These are phyloP conservation scores for Plectosphaerella plurivora DNA, from an alignment of 2,329 filamentous ascomycete genomes.

Conservation along the genomic window DNA sequence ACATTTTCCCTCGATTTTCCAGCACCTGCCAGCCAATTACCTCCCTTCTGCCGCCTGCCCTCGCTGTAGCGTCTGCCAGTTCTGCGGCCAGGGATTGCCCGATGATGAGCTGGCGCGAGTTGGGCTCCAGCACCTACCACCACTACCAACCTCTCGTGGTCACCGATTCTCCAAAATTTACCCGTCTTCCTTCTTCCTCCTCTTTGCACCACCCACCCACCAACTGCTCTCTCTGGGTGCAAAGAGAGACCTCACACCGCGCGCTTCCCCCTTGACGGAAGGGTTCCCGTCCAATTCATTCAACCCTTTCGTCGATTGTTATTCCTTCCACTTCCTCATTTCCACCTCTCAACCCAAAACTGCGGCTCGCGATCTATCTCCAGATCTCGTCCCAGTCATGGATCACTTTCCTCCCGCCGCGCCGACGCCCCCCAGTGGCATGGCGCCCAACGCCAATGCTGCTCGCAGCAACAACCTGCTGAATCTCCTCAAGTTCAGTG, in stretches of 20 bases:
- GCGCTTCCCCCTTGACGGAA: constrained; percentile 7
- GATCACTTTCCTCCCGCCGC: constrained; percentile 41
- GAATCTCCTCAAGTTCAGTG: constrained; percentile 59
- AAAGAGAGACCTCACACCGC: too few relatives aligned
- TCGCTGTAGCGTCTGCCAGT: not conserved
- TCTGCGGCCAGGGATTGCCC: not conserved
- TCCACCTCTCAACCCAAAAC: constrained; percentile 4
- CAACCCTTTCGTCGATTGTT: constrained; percentile 7
- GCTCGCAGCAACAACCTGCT: constrained; percentile 53
- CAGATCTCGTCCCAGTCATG: constrained; percentile 17
- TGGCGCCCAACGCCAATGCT: constrained; percentile 21
- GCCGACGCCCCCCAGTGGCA: constrained; percentile 40
- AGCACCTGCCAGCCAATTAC: not conserved
- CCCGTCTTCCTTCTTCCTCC: not conserved
- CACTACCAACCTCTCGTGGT: constrained; percentile 1
- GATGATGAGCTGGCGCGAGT: constrained; percentile 2
- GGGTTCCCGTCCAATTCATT: constrained; percentile 4
- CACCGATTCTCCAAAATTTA: constrained; percentile 1
- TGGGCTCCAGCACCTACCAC: not conserved
- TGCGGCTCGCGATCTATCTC: constrained; percentile 5
- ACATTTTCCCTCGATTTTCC: too few relatives aligned
- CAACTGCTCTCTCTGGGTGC: not conserved
- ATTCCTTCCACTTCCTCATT: constrained; percentile 3
- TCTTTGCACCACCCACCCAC: not conserved
- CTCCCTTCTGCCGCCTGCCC: not conserved